Base-by-base conservation (phyloP, 352 stramenopile species). In the Phytophthora crassamura region DNA sequence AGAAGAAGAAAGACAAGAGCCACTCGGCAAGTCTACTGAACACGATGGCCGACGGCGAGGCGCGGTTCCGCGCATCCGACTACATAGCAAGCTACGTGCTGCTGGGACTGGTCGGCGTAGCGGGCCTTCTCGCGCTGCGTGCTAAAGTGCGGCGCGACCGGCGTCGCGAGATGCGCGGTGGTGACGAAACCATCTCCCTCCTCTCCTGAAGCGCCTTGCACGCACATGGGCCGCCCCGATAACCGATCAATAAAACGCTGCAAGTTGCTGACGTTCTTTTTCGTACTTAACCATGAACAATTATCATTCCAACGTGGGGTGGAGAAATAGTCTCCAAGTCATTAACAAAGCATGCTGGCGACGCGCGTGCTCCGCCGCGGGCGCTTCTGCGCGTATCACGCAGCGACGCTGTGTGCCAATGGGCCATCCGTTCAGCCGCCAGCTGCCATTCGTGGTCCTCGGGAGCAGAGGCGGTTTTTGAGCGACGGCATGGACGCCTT, bases 401-500 rank as follows among this genome's bases (percentile, higher is more conserved):
- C 49, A 35, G 42, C 25, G 56, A 34, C 16, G 3, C 15, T 64
- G 11, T 54, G 28, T 14, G 10, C 30, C 14, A 54, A 50, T 62
- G 14, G 14, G 40, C 12, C 2, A 0, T 64, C 28, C 54, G 4
- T n/a, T 47, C 33, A 34, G n/a, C n/a, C n/a, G 1, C 51, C 7
- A 53, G 8, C 8, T 22, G 35, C 9, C 55, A 22, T 28, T 25
- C 16, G 34, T 15, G 35, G 6, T 28, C 20, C 9, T 36, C 62
- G 47, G 39, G 53, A 75, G 25, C 66, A 67, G 36, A 64, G 45
- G 28, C 67, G 67, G 2, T 71, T 68, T 42, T 54, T 78, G 42
- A 74, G 55, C 28, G 30, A 54, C 42, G 73, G 87, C 25, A 89
- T 93, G 81, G 84, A 95, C 50, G 86, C 82, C 7, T 95, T 95